Base-by-base conservation (phyloP, 2,329 filamentous ascomycete species). In the Fusarium bactridioides region DNA sequence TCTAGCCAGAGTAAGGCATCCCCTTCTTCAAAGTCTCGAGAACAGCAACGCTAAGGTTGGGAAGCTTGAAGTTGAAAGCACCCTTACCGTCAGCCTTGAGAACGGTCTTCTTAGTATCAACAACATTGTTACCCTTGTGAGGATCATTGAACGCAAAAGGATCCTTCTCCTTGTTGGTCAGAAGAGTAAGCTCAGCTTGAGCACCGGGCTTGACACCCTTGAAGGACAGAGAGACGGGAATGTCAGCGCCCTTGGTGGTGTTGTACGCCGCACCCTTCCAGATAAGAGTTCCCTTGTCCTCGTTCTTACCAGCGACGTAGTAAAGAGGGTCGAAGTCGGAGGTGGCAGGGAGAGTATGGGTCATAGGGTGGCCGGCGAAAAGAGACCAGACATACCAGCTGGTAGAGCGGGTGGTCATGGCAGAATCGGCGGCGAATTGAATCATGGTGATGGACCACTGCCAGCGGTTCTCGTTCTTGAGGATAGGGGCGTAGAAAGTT, bases 221-320 rank as follows among this genome's bases (percentile, higher is more conserved):
- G 53, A 89, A 87, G 2, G 77, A 74, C 3, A 88, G 68, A 1
- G 80, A 81, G 3, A 89, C 81, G 2, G 84, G 83, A 6, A 88
- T 82, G 3, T 83, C 79, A 3, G 78, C 83, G 21, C 77, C 73
- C 45, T 83, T 78, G 10, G 86, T 87, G 0, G 84, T 83, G 80
- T 88, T 88, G 78, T 88, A 88, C 1, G 84, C 85, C 19, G 85
- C 85, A 7, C 80, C 84, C 78, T 88, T 88, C 81, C 86, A 86
- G 64, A 87, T 81, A 50, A 83, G 78, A 9, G 79, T 80, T 3
- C 81, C 81, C 35, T 79, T 81, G 15, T 81, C 79, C 38, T 83
- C 78, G 65, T 84, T 84, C 70, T 77, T 82, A 4, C 86, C 86
- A 2, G 86, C 82, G 7, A 87, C 86, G 72, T 84, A 87, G 78